These are phyloP conservation scores for Discostella pseudostelligera DNA, from an alignment of 108 stramenopile species.

Conservation along the genomic window DNA sequence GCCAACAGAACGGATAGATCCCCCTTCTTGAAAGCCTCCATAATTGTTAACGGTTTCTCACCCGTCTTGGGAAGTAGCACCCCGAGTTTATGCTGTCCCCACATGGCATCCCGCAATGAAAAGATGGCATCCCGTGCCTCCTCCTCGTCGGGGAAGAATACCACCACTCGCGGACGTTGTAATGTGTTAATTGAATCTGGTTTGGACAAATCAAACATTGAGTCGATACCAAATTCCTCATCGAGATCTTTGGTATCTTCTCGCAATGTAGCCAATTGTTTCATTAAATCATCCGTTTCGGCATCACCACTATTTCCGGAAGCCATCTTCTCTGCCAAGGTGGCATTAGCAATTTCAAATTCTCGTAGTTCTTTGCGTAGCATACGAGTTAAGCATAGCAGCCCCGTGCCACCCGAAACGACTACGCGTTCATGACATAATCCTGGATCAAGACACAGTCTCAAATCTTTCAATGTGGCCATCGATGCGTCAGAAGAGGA, in stretches of 20 bases:
- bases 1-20: constrained; percentile 73
- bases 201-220: constrained; percentile 14
- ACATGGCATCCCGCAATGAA: constrained; percentile 73
- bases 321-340: constrained; percentile 5
- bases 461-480: constrained; percentile 72
- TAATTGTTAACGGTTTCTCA: constrained; percentile 58
- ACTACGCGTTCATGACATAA: constrained; percentile 68
- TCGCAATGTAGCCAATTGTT: constrained; percentile 18
- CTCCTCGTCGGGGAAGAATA: constrained; percentile 83
- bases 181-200: constrained; percentile 18
- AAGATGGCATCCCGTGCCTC: constrained; percentile 59
- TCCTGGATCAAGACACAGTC: constrained; percentile 73
- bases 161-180: constrained; percentile 75
- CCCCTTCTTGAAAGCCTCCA: constrained; percentile 76
- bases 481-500: constrained; percentile 13
- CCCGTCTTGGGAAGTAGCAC: constrained; percentile 79
- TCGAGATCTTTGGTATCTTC: constrained; percentile 31
- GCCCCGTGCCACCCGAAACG: constrained; percentile 46
- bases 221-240: constrained; percentile 19
- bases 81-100: constrained; percentile 77
- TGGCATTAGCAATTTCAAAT: constrained; percentile 48
- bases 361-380: constrained; percentile 71
- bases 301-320: constrained; percentile 11
- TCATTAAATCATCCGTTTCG: constrained; percentile 9
- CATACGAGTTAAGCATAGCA: constrained; percentile 63